Conservation (phyloP, 305 asterid genomes). For the Fraxinus greggii region DNA sequence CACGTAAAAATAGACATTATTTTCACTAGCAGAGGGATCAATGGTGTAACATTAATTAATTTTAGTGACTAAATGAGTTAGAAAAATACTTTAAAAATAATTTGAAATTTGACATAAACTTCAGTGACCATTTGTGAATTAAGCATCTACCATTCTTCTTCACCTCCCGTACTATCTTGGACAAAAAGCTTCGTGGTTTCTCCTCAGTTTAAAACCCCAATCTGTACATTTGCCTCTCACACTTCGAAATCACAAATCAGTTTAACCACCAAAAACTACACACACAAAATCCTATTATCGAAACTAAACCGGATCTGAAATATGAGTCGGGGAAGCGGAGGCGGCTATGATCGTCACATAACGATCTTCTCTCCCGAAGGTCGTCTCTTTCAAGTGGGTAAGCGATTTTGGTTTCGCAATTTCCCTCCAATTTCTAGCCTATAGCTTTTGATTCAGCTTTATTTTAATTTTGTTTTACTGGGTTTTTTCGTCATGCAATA, state of each 20-base stretch:
- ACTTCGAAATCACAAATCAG: conserved; percentile 13
- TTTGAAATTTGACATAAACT: not conserved
- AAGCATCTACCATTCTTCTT: not conserved
- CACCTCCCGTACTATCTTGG: conserved; percentile 27
- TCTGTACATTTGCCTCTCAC: not conserved
- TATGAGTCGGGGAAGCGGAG: conserved; percentile 99
- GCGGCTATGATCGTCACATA: conserved; percentile 99
- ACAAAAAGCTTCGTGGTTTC: conserved; percentile 34
- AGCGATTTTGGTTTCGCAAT: conserved; percentile 23
- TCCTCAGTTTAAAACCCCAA: conserved; percentile 13
- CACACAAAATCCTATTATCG: not conserved
- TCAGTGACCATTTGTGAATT: not conserved
- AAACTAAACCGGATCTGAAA: conserved; percentile 12
- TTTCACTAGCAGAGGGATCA: not conserved
- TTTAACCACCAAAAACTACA: not conserved
- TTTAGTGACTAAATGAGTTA: not conserved
- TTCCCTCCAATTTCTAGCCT: not conserved
- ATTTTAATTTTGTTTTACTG: not conserved
- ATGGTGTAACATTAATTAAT: not conserved
- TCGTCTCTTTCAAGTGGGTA: conserved; percentile 98
- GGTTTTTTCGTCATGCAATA: not conserved
- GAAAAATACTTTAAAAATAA: not conserved
- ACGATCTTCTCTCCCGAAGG: conserved; percentile 99
- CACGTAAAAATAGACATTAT: not conserved
- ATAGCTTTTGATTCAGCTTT: not conserved